Percentiles rank a stretch among this genome's conserved stretches.
These are phyloP conservation scores for Toxoplasma gondii DNA, from an alignment of 169 alveolate genomes.

Conservation along the genomic window DNA sequence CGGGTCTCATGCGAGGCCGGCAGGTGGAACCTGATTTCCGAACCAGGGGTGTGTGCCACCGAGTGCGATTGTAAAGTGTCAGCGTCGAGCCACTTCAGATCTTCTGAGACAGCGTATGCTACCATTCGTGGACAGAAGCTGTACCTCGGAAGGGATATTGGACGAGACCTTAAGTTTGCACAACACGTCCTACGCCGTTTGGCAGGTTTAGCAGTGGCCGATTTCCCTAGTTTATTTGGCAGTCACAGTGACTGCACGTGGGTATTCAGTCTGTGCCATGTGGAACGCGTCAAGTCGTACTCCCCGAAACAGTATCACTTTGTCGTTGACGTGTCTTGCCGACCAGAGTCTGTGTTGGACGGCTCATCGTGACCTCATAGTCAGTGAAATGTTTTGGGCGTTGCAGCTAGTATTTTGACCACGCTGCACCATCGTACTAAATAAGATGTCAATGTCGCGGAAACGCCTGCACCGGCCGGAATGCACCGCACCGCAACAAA, in stretches of 20 bases:
- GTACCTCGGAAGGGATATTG: slow-evolving; percentile 29
- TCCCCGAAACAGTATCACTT: slow-evolving; percentile 74
- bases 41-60: background rate
- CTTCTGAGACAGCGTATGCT: background rate
- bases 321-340: slow-evolving; percentile 71
- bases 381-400: background rate
- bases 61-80: too few species aligned
- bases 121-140: background rate
- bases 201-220: background rate
- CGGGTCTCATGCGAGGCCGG: background rate
- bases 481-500: background rate
- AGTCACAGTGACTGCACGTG: slow-evolving; percentile 50
- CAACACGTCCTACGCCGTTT: background rate
- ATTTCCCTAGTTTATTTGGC: background rate
- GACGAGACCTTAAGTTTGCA: background rate
- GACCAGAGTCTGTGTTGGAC: background rate
- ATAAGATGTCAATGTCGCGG: too few species aligned
- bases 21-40: background rate
- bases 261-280: slow-evolving; percentile 65
- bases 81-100: background rate
- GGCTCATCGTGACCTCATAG: background rate
- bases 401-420: too few species aligned
- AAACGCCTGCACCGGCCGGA: too few species aligned
- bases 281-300: slow-evolving; percentile 75
- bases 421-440: too few species aligned